These are phyloP conservation scores for Paecilomyces formosus DNA, from an alignment of 2,329 filamentous ascomycete species.

Conservation along the genomic window DNA sequence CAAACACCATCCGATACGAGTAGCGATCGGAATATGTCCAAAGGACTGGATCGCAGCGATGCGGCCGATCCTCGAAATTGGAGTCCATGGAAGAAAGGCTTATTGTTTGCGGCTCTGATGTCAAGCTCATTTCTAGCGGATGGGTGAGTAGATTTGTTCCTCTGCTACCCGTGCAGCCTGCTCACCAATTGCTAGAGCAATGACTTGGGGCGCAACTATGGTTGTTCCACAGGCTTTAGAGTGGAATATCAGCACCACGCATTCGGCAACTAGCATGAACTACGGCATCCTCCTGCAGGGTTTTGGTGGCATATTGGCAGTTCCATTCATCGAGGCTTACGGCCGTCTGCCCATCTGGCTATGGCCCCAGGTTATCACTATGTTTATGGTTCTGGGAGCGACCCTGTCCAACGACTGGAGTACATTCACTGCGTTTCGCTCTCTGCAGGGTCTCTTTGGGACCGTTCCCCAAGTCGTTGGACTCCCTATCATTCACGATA, in stretches of 20 bases:
- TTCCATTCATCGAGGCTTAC: conserved; percentile 32
- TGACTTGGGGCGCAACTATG: conserved; percentile 35
- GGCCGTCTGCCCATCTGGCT: conserved; percentile 38
- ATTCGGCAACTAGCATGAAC: conserved; percentile 32
- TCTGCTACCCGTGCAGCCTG: not conserved
- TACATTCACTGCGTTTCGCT: conserved; percentile 32
- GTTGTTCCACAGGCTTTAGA: conserved; percentile 30
- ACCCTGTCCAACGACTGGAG: conserved; percentile 30
- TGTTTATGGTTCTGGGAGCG: conserved; percentile 32
- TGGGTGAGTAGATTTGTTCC: conserved; percentile 17
- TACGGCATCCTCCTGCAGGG: conserved; percentile 33
- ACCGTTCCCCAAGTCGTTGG: conserved; percentile 34
- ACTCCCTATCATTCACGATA: conserved; percentile 32
- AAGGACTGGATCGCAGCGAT: conserved; percentile 13
- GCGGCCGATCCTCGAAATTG: conserved; percentile 20
- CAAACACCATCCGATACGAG: not conserved
- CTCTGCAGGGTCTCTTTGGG: conserved; percentile 30
- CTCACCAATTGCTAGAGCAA: conserved; percentile 16
- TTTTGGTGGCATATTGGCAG: conserved; percentile 29
- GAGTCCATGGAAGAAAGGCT: conserved; percentile 19
- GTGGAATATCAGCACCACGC: conserved; percentile 23
- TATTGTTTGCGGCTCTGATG: conserved; percentile 27
- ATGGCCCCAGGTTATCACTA: conserved; percentile 33
- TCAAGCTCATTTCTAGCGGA: conserved; percentile 28
- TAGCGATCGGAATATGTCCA: conserved; percentile 13